A percentile compares a stretch with the other conserved stretches of the same genome.
Conservation (phyloP, 257 asterid genomes). For the Gentiana dahurica region DNA sequence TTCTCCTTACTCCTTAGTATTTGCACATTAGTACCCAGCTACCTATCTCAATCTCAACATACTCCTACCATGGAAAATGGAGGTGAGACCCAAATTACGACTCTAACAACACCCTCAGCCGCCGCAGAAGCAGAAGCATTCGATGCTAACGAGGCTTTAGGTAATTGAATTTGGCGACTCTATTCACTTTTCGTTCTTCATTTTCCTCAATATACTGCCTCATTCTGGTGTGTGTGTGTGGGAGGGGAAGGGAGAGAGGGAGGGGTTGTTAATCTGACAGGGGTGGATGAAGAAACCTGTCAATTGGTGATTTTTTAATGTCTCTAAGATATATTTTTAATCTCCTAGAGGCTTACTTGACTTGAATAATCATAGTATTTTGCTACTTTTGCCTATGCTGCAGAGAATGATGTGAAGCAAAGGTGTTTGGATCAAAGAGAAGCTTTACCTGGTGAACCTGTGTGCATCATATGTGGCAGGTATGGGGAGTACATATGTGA, state of each 20-base stretch:
- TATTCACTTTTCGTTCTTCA: background rate
- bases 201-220: too few relatives aligned
- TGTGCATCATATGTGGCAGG: constrained; percentile 68
- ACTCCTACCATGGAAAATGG: constrained; percentile 2
- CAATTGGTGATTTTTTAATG: too few relatives aligned
- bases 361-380: background rate
- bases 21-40: too few relatives aligned
- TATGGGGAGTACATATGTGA: constrained; percentile 93
- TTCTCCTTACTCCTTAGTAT: too few relatives aligned
- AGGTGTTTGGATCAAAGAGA: constrained; percentile 84
- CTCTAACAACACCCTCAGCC: background rate
- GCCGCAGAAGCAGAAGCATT: constrained; percentile 6
- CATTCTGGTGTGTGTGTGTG: too few relatives aligned
- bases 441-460: constrained; percentile 71
- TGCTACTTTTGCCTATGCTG: constrained; percentile 11
- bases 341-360: background rate
- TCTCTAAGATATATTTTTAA: too few relatives aligned
- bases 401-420: constrained; percentile 53
- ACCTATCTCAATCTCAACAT: background rate
- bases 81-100: constrained; percentile 11
- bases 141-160: constrained; percentile 21
- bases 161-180: constrained; percentile 8
- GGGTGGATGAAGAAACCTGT: too few relatives aligned
- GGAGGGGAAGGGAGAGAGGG: too few relatives aligned
- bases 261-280: too few relatives aligned